Evolutionary conservation across 192 early-diverging fungal genomes (phyloP), one percentile per base, ranked within the genome.

Genomic region (Entomortierella beljakovae): DNA sequence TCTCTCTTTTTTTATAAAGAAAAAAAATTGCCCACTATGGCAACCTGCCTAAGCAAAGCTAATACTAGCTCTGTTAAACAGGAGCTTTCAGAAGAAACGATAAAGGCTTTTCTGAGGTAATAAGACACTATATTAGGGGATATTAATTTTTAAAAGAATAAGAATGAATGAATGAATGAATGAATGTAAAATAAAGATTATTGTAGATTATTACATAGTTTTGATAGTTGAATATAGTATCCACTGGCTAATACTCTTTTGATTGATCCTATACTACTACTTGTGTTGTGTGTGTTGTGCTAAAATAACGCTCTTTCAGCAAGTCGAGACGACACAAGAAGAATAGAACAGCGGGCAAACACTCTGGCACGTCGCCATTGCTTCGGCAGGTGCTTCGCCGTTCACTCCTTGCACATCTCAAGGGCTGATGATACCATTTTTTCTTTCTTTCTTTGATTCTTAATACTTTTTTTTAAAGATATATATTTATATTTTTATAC

Each of bases 81-180:
- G 29, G 56, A 48, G 11, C 46, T 46, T 29, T 58, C 66, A 11
- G 40, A 42, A n/a, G 58, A 60, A 29, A 29, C 58, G 7, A 60
- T 60, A 43, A 49, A 34, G 32, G 48, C 61, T 37, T 33, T 63
- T 3, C 48, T 63, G 48, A 63, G 61, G 61, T 63, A 63, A 63
- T 6, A 52, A 42, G 13, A 40, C 6, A 9, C 6, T 40, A 40
- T 40, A 40, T 40, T 9, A 40, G 37, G 37, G 13, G 37, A 40
- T 40, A 40, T 13, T 13, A 34, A 57, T 8, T 18, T 57, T 8
- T n/a, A 33, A 55, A 5, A 23, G 53, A 13, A 55, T 23, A 25
- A 55, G 18, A 18, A 43, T 43, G 9, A 43, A 43, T 18, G 9
- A 13, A 13, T 13, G 18, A 43, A 43, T 13, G 18, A 18, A 13